Evolutionary conservation across 306 rosid species (phyloP).

Genomic region (Inga laurina): DNA sequence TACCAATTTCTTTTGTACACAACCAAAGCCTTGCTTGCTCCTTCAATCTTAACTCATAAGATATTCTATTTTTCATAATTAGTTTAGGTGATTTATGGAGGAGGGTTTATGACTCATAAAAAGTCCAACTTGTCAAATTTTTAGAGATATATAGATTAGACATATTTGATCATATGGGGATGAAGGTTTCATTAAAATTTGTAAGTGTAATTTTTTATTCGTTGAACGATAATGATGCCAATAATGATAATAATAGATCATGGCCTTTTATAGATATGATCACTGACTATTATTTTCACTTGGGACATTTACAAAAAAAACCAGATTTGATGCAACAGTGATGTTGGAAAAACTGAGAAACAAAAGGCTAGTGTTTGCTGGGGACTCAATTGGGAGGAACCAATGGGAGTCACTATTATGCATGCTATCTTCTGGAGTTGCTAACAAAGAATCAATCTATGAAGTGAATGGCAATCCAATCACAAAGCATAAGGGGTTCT

Average conservation of each 20-base stretch:
- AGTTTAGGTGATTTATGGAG: neutral
- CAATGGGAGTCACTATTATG: slow-evolving; percentile 93
- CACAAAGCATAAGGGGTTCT: slow-evolving; percentile 90
- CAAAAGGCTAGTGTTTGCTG: slow-evolving; percentile 76
- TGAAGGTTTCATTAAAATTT: neutral
- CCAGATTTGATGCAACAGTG: slow-evolving; percentile 72
- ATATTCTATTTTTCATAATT: neutral
- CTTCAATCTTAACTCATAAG: neutral
- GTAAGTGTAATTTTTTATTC: neutral
- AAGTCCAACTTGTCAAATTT: neutral
- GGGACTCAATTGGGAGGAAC: slow-evolving; percentile 91
- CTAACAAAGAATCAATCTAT: slow-evolving; percentile 66
- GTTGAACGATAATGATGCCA: neutral
- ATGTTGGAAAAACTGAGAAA: slow-evolving; percentile 71
- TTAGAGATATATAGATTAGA: neutral
- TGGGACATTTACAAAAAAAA: slow-evolving; percentile 9
- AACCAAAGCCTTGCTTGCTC: neutral
- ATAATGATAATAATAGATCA: neutral
- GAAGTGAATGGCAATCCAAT: slow-evolving; percentile 77
- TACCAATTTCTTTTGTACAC: slow-evolving; percentile 15
- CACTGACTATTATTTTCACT: slow-evolving; percentile 9
- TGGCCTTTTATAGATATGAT: neutral
- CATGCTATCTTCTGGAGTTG: slow-evolving; percentile 76
- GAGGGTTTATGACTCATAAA: neutral
- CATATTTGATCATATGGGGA: neutral